Base-by-base conservation (phyloP, 2,329 filamentous ascomycete genomes). In the Exophiala bonariae region DNA sequence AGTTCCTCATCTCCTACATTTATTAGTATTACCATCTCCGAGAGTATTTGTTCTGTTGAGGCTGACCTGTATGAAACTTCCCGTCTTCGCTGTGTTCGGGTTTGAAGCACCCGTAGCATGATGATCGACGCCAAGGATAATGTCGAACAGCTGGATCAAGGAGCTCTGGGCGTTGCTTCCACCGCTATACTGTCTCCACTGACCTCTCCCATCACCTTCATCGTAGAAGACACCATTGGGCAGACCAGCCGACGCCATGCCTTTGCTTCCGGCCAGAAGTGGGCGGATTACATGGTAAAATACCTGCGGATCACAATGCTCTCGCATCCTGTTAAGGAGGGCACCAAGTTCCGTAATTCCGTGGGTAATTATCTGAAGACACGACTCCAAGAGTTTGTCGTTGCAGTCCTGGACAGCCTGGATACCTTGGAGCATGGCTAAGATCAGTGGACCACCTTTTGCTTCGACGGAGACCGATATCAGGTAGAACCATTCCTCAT, bases 111-210 rank as follows among this genome's bases (percentile, higher is more conserved):
- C 73, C 1, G 64, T 68, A 0, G 65, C 65, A 3, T 66, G 59
- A 54, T 80, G 77, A 22, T 73, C 66, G 14, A 79, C 72, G 0
- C 73, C 75, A 2, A 80, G 66, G 2, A 74, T 72, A 5, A 76
- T 73, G 52, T 80, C 77, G 48, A 78, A 75, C 16, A 78, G 73
- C 39, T 79, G 77, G 3, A 80, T 68, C 36, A 80, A 52, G 0
- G 76, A 78, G 60, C 75, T 78, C 55, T 79, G 77, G 0, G 74
- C 77, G 55, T 80, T 80, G 52, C 76, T 79, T 1, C 77, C 77
- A 2, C 77, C 77, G 23, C 74, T 72, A 47, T 77, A 74, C 40
- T 75, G 71, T 16, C 67, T 65, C 75, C 75, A 79, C 10, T 70
- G 61, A 1, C 74, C 75, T 30, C 67, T 66, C 0, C 72, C 73